phyloP scores from a whole-genome alignment of 2,329 filamentous ascomycete species.

The Sporothrix mexicana region DNA sequence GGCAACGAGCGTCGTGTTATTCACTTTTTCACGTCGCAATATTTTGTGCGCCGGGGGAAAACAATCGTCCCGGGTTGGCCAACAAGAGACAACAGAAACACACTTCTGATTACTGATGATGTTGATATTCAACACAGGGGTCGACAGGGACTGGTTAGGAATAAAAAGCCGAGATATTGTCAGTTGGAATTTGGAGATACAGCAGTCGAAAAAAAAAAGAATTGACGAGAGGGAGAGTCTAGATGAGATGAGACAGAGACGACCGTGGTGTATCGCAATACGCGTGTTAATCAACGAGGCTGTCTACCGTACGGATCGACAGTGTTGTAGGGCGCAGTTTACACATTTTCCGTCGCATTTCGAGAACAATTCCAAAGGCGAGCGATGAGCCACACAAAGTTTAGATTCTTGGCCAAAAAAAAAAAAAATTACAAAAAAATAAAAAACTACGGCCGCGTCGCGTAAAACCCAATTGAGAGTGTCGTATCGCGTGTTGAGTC shows the following conservation, averaged over 20 bases:
- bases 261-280: no score
- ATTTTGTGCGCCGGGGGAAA: background rate
- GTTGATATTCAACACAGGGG: background rate
- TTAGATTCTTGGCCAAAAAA: background rate
- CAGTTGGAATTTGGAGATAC: no score
- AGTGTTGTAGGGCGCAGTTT: background rate
- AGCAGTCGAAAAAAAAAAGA: no score
- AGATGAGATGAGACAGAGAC: no score
- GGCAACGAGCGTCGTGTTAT: background rate
- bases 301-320: no score
- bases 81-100: background rate
- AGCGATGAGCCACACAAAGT: background rate
- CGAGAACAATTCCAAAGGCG: constrained; percentile 6
- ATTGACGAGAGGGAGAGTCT: no score
- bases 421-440: background rate
- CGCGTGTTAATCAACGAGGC: background rate
- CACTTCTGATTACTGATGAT: background rate
- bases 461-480: constrained; percentile 4
- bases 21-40: background rate
- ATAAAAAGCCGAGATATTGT: background rate
- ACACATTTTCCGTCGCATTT: background rate
- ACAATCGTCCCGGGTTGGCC: background rate
- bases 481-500: constrained; percentile 3
- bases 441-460: background rate
- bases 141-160: no score